A percentile compares a stretch with the other conserved stretches of the same genome.
Evolutionary conservation across 1,139 yeast genomes (phyloP).

Genomic region (Suhomyces bribrorum): DNA sequence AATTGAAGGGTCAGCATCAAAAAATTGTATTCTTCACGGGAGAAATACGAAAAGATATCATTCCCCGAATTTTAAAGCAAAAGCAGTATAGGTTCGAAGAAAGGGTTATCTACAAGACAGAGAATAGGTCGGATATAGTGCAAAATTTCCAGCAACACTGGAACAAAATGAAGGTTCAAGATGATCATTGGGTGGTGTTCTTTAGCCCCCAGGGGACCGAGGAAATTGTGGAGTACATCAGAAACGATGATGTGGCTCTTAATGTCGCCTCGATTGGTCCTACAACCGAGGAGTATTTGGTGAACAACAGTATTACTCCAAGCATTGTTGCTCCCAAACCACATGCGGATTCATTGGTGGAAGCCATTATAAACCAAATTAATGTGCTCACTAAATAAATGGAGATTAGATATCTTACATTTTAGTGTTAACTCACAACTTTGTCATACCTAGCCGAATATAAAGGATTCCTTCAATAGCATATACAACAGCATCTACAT

Average conservation of each 20-base stretch:
- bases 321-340: constrained; percentile 72
- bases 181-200: constrained; percentile 67
- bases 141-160: constrained; percentile 35
- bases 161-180: constrained; percentile 10
- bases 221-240: constrained; percentile 52
- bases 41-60: constrained; percentile 75
- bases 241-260: constrained; percentile 21
- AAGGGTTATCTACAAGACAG: constrained; percentile 69
- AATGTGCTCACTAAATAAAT: too few relatives aligned
- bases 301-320: constrained; percentile 53
- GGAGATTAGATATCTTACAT: too few relatives aligned
- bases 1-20: constrained; percentile 24
- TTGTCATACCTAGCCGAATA: too few relatives aligned
- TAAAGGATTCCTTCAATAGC: too few relatives aligned
- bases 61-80: constrained; percentile 59
- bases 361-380: constrained; percentile 24
- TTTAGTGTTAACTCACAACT: too few relatives aligned
- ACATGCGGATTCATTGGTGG: constrained; percentile 59
- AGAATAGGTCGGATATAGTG: constrained; percentile 47
- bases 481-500: too few relatives aligned
- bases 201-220: constrained; percentile 92
- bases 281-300: constrained; percentile 72
- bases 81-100: constrained; percentile 55
- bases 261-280: constrained; percentile 89
- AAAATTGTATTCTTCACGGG: constrained; percentile 84